Evolutionary conservation across 2,329 filamentous ascomycete genomes (phyloP).

Genomic region (Arthrobotrys sphaeroides): DNA sequence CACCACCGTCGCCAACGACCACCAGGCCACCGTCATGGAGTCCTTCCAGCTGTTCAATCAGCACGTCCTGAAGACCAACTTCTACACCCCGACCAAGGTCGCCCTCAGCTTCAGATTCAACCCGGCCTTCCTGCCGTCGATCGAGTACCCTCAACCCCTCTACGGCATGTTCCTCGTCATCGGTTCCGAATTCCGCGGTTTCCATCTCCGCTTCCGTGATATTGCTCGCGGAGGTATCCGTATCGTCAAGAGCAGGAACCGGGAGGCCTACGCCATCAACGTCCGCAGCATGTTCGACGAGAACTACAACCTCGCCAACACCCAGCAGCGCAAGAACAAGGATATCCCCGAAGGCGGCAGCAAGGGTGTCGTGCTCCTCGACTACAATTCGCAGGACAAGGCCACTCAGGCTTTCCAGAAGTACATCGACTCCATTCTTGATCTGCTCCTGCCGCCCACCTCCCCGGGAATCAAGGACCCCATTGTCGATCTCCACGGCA

Average conservation of each 20-base stretch:
- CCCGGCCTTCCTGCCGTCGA: constrained; percentile 83
- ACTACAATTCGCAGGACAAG: constrained; percentile 93
- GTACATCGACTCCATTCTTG: constrained; percentile 98
- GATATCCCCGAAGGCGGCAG: constrained; percentile 98
- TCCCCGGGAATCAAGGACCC: constrained; percentile 99
- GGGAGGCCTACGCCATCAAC: constrained; percentile 95
- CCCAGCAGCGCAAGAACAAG: constrained; percentile 99
- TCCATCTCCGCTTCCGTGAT: constrained; percentile 94
- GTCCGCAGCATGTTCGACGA: constrained; percentile 96
- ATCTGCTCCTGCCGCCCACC: constrained; percentile 85
- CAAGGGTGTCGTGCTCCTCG: constrained; percentile 95
- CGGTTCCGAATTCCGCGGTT: constrained; percentile 93
- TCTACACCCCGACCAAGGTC: constrained; percentile 97
- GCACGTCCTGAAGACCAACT: constrained; percentile 93
- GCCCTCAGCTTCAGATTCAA: constrained; percentile 95
- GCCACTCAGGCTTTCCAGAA: constrained; percentile 94
- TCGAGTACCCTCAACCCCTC: constrained; percentile 91
- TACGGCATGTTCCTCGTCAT: constrained; percentile 99
- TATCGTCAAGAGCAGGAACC: constrained; percentile 97
- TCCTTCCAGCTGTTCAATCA: constrained; percentile 96
- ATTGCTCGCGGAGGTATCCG: constrained; percentile 96
- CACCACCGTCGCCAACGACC: constrained; percentile 85
- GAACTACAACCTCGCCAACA: constrained; percentile 98
- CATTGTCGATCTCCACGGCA: constrained; percentile 92
- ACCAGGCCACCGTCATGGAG: constrained; percentile 97